Conservation (phyloP, 495 filamentous ascomycete genomes). For the Hypoxylon fuscum region DNA sequence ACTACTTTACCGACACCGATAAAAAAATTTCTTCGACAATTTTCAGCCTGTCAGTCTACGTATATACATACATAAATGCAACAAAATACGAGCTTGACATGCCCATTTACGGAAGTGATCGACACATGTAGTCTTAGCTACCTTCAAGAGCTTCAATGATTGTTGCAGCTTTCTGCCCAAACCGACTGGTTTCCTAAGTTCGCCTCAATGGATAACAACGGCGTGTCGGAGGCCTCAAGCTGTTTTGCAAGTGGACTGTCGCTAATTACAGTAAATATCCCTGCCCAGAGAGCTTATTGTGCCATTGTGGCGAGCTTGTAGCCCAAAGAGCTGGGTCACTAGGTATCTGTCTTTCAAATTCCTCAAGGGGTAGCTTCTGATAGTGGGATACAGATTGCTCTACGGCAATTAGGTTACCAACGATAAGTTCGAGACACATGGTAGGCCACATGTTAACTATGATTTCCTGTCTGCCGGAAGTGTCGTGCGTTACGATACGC, state of each 20-base stretch:
- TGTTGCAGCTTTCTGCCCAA: slow-evolving; percentile 12
- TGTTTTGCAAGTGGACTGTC: not conserved
- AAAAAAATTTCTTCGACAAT: slow-evolving; percentile 5
- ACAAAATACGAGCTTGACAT: slow-evolving; percentile 29
- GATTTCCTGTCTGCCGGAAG: not conserved
- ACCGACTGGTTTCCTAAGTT: slow-evolving; percentile 23
- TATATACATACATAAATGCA: slow-evolving; percentile 17
- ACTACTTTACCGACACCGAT: slow-evolving; percentile 10
- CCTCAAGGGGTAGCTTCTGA: not conserved
- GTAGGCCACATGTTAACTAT: not conserved
- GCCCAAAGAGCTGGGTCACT: not conserved
- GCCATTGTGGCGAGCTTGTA: slow-evolving; percentile 22
- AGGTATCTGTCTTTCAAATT: not conserved
- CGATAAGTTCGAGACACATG: no score
- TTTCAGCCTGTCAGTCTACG: slow-evolving; percentile 9
- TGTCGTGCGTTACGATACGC: no score
- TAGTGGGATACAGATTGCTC: not conserved
- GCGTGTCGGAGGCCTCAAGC: slow-evolving; percentile 19
- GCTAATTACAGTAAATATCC: not conserved
- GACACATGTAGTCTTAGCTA: slow-evolving; percentile 4
- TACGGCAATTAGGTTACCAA: not conserved
- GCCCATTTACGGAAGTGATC: slow-evolving; percentile 25
- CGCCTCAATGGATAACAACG: not conserved
- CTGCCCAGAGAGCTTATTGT: slow-evolving; percentile 1
- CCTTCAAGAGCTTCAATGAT: slow-evolving; percentile 1